Evolutionary conservation across 371 early-diverging fungal species (phyloP).

Genomic region (Thermomucor indicae-seudaticae): DNA sequence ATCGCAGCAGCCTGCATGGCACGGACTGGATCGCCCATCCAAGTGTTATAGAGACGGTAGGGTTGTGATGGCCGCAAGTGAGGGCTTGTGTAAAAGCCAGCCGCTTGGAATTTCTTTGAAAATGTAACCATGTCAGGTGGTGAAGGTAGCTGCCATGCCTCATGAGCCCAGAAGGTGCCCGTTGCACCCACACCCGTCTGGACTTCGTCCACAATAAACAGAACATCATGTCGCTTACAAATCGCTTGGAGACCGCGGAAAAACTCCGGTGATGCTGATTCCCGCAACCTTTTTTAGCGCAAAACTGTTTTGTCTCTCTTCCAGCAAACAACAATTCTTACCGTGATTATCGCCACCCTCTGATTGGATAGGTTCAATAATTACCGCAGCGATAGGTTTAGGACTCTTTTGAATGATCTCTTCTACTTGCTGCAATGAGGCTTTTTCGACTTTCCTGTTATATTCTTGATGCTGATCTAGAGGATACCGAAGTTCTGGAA

Average conservation of each 20-base stretch:
- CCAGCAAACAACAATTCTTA: constrained; percentile 8
- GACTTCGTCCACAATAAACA: constrained; percentile 83
- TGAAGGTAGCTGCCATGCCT: constrained; percentile 60
- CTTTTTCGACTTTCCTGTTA: constrained; percentile 54
- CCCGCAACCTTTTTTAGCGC: constrained; percentile 4
- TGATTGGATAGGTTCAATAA: constrained; percentile 82
- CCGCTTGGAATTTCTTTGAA: constrained; percentile 76
- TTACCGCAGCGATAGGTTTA: constrained; percentile 65
- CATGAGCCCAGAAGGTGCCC: constrained; percentile 79
- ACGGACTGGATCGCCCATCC: constrained; percentile 73
- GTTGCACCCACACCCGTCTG: constrained; percentile 86
- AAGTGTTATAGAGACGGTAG: constrained; percentile 71
- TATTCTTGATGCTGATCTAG: constrained; percentile 48
- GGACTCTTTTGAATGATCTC: constrained; percentile 41
- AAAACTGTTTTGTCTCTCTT: neutral
- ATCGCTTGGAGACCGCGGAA: constrained; percentile 63
- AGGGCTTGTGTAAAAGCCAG: constrained; percentile 61
- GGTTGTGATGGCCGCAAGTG: constrained; percentile 59
- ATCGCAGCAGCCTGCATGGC: constrained; percentile 67
- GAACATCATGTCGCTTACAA: constrained; percentile 57
- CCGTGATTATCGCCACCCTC: constrained; percentile 82
- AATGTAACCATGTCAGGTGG: constrained; percentile 78
- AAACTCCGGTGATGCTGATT: constrained; percentile 61
- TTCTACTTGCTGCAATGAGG: constrained; percentile 50
- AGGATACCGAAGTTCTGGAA: constrained; percentile 64